Conservation (phyloP, 2,329 filamentous ascomycete species). For the Xylaria sp. region DNA sequence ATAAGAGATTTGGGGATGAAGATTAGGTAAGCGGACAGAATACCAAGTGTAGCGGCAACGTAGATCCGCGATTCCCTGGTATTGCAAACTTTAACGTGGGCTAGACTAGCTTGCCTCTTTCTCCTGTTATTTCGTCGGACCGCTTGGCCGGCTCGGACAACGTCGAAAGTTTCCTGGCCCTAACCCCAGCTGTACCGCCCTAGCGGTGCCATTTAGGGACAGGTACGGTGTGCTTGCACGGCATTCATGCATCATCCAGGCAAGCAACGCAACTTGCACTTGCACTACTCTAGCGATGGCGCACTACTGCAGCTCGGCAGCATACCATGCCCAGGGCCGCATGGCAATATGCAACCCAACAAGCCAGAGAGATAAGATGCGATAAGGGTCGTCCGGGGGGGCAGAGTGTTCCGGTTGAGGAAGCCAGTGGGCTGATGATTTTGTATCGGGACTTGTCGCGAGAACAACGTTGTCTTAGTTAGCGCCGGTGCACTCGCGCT, state of each 20-base stretch:
- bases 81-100: too few species aligned
- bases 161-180: not conserved
- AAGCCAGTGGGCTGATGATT: constrained; percentile 12
- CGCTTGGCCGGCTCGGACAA: not conserved
- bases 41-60: too few species aligned
- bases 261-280: not conserved
- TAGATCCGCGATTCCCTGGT: too few species aligned
- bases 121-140: not conserved
- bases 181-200: too few species aligned
- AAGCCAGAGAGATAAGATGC: constrained; percentile 19
- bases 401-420: not conserved
- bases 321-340: not conserved
- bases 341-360: constrained; percentile 10
- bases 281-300: not conserved
- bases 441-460: constrained; percentile 9
- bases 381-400: not conserved
- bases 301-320: not conserved
- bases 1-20: too few species aligned
- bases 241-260: not conserved
- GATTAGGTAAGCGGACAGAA: too few species aligned
- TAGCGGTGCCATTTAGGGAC: not conserved
- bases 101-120: too few species aligned
- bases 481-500: not conserved
- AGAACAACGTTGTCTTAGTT: not conserved
- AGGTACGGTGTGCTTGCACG: not conserved